Base-by-base conservation (phyloP, 192 early-diverging fungal genomes). In the Umbelopsis sp. region DNA sequence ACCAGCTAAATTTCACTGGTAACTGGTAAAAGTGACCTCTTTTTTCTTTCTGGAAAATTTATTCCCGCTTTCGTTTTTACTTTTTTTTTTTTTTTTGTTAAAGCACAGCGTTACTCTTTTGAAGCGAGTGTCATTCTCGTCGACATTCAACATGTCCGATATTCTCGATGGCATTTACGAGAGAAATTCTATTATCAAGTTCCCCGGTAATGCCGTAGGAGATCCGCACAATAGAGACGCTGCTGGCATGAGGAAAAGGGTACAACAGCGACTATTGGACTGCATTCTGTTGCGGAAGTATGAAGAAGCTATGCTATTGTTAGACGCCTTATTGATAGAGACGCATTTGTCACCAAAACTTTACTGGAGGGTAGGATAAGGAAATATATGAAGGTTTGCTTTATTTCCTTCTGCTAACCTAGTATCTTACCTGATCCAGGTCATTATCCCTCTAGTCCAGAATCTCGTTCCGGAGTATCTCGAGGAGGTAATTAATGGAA, bases 221-320 rank as follows among this genome's bases (percentile, higher is more conserved):
- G 56, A 62, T 17, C 56, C 56, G 6, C 1, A 1, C 26, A 7
- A 6, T 20, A 6, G 5, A 20, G 56, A 62, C 17, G 8, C 56
- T 14, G 26, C 25, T n/a, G 56, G 25, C 56, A 62, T 20, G 12
- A 12, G 17, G 8, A 29, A 32, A 34, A 14, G 31, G 17, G 10
- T 62, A 4, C 56, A 62, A n/a, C 26, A 34, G 17, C 56, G 56
- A 34, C 14, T 62, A 32, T n/a, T 62, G 12, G 56, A 62, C 56
- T 62, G 56, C 56, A n/a, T 62, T 62, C 26, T 62, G 31, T 26
- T 34, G 12, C 56, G 56, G 26, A 62, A 62, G 56, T 32, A 62
- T 31, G 31, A 62, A 36, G 56, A 62, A 62, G 56, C 56, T 20
- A 20, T 62, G 17, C 26, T 62, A 12, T 31, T 62, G 31, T n/a